Evolutionary conservation across 805 yeast genomes (phyloP), one percentile per base, ranked within the genome.

Genomic region (Myxozyma kluyveri): DNA sequence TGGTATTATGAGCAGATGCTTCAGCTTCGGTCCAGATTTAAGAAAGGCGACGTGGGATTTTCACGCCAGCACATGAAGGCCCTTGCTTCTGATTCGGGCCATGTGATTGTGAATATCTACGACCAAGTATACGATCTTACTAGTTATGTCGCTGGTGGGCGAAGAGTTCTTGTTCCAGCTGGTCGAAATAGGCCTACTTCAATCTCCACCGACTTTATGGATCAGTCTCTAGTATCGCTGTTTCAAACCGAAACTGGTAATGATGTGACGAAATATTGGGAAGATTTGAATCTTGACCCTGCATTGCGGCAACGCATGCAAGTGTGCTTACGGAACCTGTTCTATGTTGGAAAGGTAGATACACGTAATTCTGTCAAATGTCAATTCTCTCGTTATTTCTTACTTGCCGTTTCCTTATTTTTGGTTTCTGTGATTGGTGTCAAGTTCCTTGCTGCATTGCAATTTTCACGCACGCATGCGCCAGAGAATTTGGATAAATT

Each of bases 401-500:
- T 72, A 47, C 65, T 72, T 22, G 74, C 71, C 1, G 62, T 72
- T 26, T 68, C 75, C 2, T 60, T 63, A 44, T 67, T 71, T 52
- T 69, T 72, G 33, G 74, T 69, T 3, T 38, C 63, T 3, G 62
- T 72, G 29, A 68, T 72, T 33, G 57, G 61, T 3, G 47, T 69
- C 54, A 72, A 72, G 58, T 72, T 72, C 53, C 12, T 71, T 17
- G 74, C 75, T 2, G 75, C 75, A 1, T 52, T 72, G 42, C 75
- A 72, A 49, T 72, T 72, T 48, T 64, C 69, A 7, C 52, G 63
- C 41, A 64, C 55, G 47, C 61, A 59, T 26, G 58, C 57, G 31
- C 73, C 75, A 1, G 75, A 72, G 21, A 72, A 69, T 24, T 55
- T 71, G 9, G 72, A 72, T 49, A 61, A 65, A 50, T 72, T 72